These are phyloP conservation scores for Tephrocybe sp. DNA, from an alignment of 768 basidiomycete genomes.

Conservation along the genomic window DNA sequence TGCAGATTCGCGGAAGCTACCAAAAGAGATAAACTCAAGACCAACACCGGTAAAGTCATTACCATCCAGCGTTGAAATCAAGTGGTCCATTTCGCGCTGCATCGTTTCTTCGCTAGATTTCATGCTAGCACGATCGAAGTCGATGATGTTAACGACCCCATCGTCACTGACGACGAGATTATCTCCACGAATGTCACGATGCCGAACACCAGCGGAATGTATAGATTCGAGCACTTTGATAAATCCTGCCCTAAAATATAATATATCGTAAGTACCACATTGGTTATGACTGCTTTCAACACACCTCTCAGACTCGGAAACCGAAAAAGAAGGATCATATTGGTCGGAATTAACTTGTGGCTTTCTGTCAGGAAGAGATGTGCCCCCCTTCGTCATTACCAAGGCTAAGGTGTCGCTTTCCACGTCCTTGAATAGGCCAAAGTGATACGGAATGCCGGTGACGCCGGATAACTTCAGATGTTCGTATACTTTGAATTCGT, in stretches of 20 bases:
- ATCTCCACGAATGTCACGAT: constrained; percentile 22
- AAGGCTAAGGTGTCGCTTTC: constrained; percentile 13
- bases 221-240: constrained; percentile 15
- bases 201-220: constrained; percentile 22
- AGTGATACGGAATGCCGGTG: constrained; percentile 8
- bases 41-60: no score
- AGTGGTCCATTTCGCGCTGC: constrained; percentile 1
- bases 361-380: neutral
- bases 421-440: constrained; percentile 16
- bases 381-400: constrained; percentile 15
- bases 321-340: neutral
- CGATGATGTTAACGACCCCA: constrained; percentile 20
- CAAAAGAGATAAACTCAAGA: no score
- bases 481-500: constrained; percentile 18
- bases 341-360: neutral
- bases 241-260: constrained; percentile 1
- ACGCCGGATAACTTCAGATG: constrained; percentile 3
- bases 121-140: constrained; percentile 22
- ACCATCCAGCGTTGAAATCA: no score
- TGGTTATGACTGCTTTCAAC: neutral
- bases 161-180: constrained; percentile 21
- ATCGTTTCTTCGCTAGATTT: neutral
- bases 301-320: constrained; percentile 1
- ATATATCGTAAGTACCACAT: neutral
- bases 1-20: no score